Conservation (phyloP, 2,329 filamentous ascomycete genomes). For the Elsinoe batatas region DNA sequence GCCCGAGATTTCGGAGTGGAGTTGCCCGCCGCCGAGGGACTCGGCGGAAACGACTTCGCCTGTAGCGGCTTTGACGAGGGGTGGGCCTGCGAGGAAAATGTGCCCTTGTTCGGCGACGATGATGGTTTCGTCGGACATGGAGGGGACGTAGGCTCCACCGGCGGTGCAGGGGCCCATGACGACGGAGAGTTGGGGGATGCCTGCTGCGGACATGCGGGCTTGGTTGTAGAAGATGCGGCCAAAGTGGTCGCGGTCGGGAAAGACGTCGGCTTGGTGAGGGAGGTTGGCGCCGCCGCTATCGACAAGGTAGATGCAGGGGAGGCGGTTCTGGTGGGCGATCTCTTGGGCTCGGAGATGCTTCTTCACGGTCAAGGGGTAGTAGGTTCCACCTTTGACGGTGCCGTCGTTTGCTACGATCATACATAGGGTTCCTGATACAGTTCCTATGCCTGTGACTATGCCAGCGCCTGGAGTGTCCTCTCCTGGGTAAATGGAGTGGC, state of each 20-base stretch:
- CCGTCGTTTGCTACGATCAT: conserved; percentile 93
- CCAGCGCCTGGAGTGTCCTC: conserved; percentile 83
- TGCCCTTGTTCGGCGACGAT: conserved; percentile 95
- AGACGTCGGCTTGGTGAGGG: conserved; percentile 89
- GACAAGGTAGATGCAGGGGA: conserved; percentile 86
- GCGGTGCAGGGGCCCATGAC: conserved; percentile 98
- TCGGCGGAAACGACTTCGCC: conserved; percentile 86
- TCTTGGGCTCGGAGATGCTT: conserved; percentile 91
- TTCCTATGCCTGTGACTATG: conserved; percentile 85
- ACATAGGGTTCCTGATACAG: conserved; percentile 81
- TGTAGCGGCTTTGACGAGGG: conserved; percentile 90
- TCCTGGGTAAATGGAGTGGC: conserved; percentile 72
- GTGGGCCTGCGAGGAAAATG: conserved; percentile 91
- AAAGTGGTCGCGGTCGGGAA: conserved; percentile 90
- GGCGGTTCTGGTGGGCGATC: conserved; percentile 77
- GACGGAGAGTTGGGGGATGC: conserved; percentile 86
- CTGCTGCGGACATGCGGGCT: conserved; percentile 77
- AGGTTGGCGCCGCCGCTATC: conserved; percentile 94
- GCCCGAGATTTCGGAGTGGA: conserved; percentile 84
- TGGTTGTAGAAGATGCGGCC: conserved; percentile 98
- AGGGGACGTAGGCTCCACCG: conserved; percentile 88
- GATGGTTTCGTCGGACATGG: conserved; percentile 96
- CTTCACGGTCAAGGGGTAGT: conserved; percentile 95
- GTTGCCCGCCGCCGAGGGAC: conserved; percentile 77
- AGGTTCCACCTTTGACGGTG: conserved; percentile 94